Percentiles rank a stretch among this genome's conserved stretches.
These are phyloP conservation scores for Zychaea mexicana DNA, from an alignment of 371 early-diverging fungal species.

Conservation along the genomic window DNA sequence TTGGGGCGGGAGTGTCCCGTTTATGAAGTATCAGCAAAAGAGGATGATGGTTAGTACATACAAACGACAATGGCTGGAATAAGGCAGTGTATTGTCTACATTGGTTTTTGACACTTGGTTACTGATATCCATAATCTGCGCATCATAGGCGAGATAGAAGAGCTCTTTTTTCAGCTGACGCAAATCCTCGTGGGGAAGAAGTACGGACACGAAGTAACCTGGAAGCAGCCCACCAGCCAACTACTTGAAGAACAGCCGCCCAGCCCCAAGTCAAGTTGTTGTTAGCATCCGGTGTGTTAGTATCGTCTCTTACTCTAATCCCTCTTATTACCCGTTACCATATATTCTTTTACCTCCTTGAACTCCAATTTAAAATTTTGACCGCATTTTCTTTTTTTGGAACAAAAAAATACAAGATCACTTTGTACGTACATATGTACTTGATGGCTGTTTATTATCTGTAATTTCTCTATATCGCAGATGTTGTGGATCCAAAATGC, in stretches of 20 bases:
- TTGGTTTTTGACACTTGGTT: not conserved
- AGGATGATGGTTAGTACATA: conserved; percentile 55
- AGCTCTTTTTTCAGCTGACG: conserved; percentile 50
- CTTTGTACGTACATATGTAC: no score
- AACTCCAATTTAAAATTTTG: no score
- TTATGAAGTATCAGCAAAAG: conserved; percentile 67
- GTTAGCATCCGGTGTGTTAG: not conserved
- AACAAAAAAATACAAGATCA: no score
- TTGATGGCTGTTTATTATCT: no score
- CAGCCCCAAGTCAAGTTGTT: not conserved
- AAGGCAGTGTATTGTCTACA: not conserved
- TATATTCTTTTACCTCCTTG: no score
- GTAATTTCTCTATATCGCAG: no score
- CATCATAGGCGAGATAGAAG: conserved; percentile 28
- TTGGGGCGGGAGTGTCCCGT: conserved; percentile 44
- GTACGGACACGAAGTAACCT: not conserved
- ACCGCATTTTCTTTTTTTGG: no score
- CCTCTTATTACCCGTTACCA: no score
- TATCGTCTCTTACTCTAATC: no score
- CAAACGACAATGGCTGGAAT: no score
- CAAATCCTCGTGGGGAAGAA: conserved; percentile 33
- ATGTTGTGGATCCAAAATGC: no score
- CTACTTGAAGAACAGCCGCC: not conserved
- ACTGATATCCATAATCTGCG: not conserved
- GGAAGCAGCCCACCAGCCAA: not conserved